Evolutionary conservation across 2,329 filamentous ascomycete genomes (phyloP), one percentile per base, ranked within the genome.

Genomic region (Didymella sp.): DNA sequence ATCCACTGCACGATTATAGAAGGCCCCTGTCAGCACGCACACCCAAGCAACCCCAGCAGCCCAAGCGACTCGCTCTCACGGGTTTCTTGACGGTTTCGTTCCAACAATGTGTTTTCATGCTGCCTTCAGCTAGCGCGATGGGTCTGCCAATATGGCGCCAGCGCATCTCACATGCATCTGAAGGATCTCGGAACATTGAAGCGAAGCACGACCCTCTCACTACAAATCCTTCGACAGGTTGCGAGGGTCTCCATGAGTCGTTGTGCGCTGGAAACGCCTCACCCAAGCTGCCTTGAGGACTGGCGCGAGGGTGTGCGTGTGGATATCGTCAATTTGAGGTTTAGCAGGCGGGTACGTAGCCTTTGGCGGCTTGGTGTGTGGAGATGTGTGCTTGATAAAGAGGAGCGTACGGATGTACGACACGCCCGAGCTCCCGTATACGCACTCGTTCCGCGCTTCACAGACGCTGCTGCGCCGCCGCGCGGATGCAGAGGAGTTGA

Each of bases 71-170:
- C 38, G 43, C 44, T 48, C 37, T 25, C 28, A 43, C 28, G 38
- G 44, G 28, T 19, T 25, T 55, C 15, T 27, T 25, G 42, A 46
- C 42, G 42, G 7, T 46, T 45, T 12, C 5, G 42, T 48, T 24
- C 54, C 48, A 40, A 40, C 13, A 19, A 3, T 40, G 19, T 52
- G 50, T 31, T 40, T 47, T 40, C 22, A 25, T 31, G 37, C 46
- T 40, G 25, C 25, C 30, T 56, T 56, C 4, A 28, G 28, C 54
- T 57, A 52, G 54, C 31, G 54, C 38, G 11, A 57, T 57, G 48
- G 54, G 54, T 51, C 54, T 40, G 38, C 44, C 54, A 52, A 57
- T 57, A 56, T 44, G 48, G 47, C n/a, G 54, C 54, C 54, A 57
- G 42, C 54, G 46, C 54, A 57, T 57, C 37, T 37, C 48, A 56